Evolutionary conservation across 495 filamentous ascomycete species (phyloP).

Genomic region (Antarctomyces pellizariae): DNA sequence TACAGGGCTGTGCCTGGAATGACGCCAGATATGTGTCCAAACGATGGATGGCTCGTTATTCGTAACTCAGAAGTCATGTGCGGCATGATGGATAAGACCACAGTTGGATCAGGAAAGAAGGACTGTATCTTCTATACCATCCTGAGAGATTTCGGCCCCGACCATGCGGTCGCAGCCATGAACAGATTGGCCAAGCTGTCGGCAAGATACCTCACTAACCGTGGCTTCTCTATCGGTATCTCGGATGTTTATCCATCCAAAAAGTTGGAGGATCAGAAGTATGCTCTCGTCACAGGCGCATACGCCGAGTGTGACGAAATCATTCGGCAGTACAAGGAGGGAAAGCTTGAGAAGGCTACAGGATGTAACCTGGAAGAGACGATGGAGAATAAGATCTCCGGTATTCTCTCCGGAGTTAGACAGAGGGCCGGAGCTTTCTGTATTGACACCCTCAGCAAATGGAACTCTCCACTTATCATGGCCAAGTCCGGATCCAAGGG

Average conservation of each 20-base stretch:
- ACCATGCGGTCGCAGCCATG: slow-evolving; percentile 77
- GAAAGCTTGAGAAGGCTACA: slow-evolving; percentile 56
- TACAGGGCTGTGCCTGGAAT: slow-evolving; percentile 32
- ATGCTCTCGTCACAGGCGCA: slow-evolving; percentile 48
- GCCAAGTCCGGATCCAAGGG: slow-evolving; percentile 90
- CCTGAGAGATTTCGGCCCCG: slow-evolving; percentile 77
- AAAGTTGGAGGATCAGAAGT: slow-evolving; percentile 42
- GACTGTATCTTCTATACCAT: slow-evolving; percentile 95
- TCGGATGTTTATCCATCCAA: slow-evolving; percentile 71
- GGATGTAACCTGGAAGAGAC: slow-evolving; percentile 84
- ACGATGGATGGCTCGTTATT: slow-evolving; percentile 76
- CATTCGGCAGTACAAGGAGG: slow-evolving; percentile 57
- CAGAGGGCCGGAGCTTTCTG: slow-evolving; percentile 78
- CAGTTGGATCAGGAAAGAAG: slow-evolving; percentile 88
- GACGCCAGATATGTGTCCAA: slow-evolving; percentile 51
- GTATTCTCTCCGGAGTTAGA: slow-evolving; percentile 76
- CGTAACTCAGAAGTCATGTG: slow-evolving; percentile 97
- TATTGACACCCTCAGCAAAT: slow-evolving; percentile 67
- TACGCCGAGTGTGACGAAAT: slow-evolving; percentile 64
- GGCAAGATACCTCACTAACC: slow-evolving; percentile 65
- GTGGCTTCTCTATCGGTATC: slow-evolving; percentile 92
- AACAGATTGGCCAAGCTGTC: slow-evolving; percentile 81
- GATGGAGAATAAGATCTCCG: slow-evolving; percentile 73
- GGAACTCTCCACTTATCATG: slow-evolving; percentile 92
- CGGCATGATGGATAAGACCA: slow-evolving; percentile 92